phyloP scores from a whole-genome alignment of 2,329 filamentous ascomycete species.

The Arthrobotrys conoides region DNA sequence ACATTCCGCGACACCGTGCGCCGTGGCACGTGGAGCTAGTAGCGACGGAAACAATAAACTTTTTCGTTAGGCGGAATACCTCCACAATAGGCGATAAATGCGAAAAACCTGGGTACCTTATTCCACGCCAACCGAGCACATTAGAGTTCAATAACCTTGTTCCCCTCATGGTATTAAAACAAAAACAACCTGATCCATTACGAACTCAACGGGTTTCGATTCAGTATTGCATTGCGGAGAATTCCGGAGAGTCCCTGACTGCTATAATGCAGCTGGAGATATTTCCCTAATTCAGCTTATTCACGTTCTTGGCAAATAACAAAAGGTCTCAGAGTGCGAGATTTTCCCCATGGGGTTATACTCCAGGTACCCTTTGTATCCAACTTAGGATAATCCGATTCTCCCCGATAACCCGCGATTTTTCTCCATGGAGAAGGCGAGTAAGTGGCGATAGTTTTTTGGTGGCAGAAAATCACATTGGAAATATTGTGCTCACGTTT shows the following conservation, averaged over 20 bases:
- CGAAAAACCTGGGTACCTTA: conserved; percentile 15
- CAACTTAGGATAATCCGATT: conserved; percentile 6
- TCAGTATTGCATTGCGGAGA: conserved; percentile 12
- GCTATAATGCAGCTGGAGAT: background rate
- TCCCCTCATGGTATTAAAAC: too few species aligned
- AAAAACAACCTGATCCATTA: too few species aligned
- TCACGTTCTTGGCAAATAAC: background rate
- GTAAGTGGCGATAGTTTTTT: background rate
- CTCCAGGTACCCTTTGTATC: conserved; percentile 4
- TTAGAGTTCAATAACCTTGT: conserved; percentile 32
- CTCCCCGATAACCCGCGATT: conserved; percentile 22
- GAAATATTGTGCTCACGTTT: conserved; percentile 4
- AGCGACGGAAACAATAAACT: conserved; percentile 27
- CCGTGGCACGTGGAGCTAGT: conserved; percentile 22
- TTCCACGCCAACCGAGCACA: conserved; percentile 24
- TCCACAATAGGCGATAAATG: conserved; percentile 28
- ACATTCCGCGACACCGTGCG: conserved; percentile 15
- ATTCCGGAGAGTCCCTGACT: background rate
- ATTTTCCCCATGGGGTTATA: conserved; percentile 36
- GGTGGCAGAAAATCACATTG: background rate
- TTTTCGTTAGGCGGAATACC: conserved; percentile 1
- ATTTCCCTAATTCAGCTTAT: conserved; percentile 25
- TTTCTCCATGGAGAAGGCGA: conserved; percentile 41
- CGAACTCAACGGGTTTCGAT: background rate
- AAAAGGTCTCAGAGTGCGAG: conserved; percentile 23